A percentile compares a stretch with the other conserved stretches of the same genome.
phyloP scores from a whole-genome alignment of 352 stramenopile genomes.

The Pythium sukuiense region DNA sequence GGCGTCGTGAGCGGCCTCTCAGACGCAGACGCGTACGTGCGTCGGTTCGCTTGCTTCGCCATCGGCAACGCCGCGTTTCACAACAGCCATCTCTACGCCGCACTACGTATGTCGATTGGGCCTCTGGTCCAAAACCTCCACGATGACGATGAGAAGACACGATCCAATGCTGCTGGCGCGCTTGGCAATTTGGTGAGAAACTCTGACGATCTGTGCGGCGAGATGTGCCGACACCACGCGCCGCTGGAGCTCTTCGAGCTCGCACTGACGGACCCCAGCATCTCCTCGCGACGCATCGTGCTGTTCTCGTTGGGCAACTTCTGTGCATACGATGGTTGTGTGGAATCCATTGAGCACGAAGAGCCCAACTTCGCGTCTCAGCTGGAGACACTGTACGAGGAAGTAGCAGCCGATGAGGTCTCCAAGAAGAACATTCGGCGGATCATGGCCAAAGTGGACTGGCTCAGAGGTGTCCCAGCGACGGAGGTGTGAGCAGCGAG shows the following conservation, averaged over 20 bases:
- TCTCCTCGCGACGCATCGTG: slow-evolving; percentile 74
- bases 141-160: slow-evolving; percentile 86
- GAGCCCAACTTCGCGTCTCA: slow-evolving; percentile 44
- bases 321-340: slow-evolving; percentile 75
- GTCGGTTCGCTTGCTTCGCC: slow-evolving; percentile 93
- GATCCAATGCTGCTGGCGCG: slow-evolving; percentile 90
- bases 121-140: slow-evolving; percentile 71
- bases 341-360: slow-evolving; percentile 44
- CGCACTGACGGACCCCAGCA: slow-evolving; percentile 60
- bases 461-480: neutral
- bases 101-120: slow-evolving; percentile 61
- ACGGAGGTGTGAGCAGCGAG: neutral
- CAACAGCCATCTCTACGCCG: slow-evolving; percentile 69
- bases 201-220: slow-evolving; percentile 66
- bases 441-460: slow-evolving; percentile 63
- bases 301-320: slow-evolving; percentile 93
- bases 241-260: slow-evolving; percentile 73
- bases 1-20: slow-evolving; percentile 55
- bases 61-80: slow-evolving; percentile 94
- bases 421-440: slow-evolving; percentile 71
- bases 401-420: slow-evolving; percentile 59
- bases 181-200: slow-evolving; percentile 93
- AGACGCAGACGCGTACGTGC: slow-evolving; percentile 78
- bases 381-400: slow-evolving; percentile 61
- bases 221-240: slow-evolving; percentile 61